A percentile compares a stretch with the other conserved stretches of the same genome.
These are phyloP conservation scores for Kodamaea laetipori DNA, from an alignment of 805 yeast genomes.

Conservation along the genomic window DNA sequence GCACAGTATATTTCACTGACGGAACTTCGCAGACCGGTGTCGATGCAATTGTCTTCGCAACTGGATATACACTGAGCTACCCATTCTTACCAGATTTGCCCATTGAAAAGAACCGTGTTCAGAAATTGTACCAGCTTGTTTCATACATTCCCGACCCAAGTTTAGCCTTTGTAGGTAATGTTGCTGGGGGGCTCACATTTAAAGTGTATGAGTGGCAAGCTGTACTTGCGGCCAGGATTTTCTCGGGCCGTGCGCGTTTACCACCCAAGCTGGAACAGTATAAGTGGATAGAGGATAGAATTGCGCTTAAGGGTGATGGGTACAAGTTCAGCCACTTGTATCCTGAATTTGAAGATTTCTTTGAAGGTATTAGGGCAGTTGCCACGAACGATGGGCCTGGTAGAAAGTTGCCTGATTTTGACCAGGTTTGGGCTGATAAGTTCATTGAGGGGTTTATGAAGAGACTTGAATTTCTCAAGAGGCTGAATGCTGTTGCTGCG, in stretches of 20 bases:
- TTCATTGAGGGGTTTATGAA: slow-evolving; percentile 24
- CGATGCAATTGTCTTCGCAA: slow-evolving; percentile 26
- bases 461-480: slow-evolving; percentile 11
- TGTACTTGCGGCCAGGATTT: slow-evolving; percentile 33
- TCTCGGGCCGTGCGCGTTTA: slow-evolving; percentile 30
- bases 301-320: slow-evolving; percentile 29
- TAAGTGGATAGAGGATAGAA: slow-evolving; percentile 32
- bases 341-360: slow-evolving; percentile 26
- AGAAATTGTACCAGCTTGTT: slow-evolving; percentile 35
- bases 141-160: slow-evolving; percentile 34
- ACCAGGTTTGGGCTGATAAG: slow-evolving; percentile 22
- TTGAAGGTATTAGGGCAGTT: slow-evolving; percentile 21
- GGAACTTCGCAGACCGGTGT: slow-evolving; percentile 18
- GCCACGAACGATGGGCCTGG: slow-evolving; percentile 29
- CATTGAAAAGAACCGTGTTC: slow-evolving; percentile 30
- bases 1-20: slow-evolving; percentile 24
- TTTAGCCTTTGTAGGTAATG: slow-evolving; percentile 38
- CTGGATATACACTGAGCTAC: slow-evolving; percentile 27
- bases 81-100: slow-evolving; percentile 26
- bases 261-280: slow-evolving; percentile 32
- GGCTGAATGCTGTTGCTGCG: neutral
- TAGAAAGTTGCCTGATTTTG: slow-evolving; percentile 23
- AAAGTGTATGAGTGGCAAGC: slow-evolving; percentile 46
- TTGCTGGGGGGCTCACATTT: slow-evolving; percentile 41
- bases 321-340: slow-evolving; percentile 27